phyloP scores from a whole-genome alignment of 83 land plant species.

The Picea abies region DNA sequence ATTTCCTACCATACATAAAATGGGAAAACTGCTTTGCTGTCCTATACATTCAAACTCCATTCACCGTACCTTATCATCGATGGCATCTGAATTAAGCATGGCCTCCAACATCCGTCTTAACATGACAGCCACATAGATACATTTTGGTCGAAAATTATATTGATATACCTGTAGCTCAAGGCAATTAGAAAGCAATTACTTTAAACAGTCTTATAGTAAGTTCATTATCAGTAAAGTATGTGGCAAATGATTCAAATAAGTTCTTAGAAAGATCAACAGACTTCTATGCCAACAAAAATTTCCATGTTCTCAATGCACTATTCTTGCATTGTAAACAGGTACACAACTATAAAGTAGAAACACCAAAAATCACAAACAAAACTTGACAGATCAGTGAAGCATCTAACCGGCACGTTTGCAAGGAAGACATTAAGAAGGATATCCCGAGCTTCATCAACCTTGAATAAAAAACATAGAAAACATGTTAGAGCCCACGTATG shows the following conservation, averaged over 20 bases:
- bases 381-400: not conserved
- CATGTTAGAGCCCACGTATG: not conserved
- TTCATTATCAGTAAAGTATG: not conserved
- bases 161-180: constrained; percentile 47
- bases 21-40: not conserved
- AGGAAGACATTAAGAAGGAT: constrained; percentile 83
- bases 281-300: not conserved
- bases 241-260: not conserved
- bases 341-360: not conserved
- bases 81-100: constrained; percentile 72
- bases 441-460: constrained; percentile 71
- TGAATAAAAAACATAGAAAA: not conserved
- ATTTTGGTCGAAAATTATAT: constrained; percentile 82
- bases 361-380: not conserved
- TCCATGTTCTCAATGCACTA: not conserved
- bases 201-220: not conserved
- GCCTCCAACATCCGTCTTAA: constrained; percentile 96
- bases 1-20: too few relatives aligned
- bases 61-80: constrained; percentile 90
- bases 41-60: not conserved
- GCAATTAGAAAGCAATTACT: not conserved
- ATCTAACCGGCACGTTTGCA: constrained; percentile 80
- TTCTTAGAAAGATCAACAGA: not conserved
- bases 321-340: not conserved
- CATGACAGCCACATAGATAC: constrained; percentile 93